Evolutionary conservation across 257 asterid genomes (phyloP).

Genomic region (Rehmannia glutinosa): DNA sequence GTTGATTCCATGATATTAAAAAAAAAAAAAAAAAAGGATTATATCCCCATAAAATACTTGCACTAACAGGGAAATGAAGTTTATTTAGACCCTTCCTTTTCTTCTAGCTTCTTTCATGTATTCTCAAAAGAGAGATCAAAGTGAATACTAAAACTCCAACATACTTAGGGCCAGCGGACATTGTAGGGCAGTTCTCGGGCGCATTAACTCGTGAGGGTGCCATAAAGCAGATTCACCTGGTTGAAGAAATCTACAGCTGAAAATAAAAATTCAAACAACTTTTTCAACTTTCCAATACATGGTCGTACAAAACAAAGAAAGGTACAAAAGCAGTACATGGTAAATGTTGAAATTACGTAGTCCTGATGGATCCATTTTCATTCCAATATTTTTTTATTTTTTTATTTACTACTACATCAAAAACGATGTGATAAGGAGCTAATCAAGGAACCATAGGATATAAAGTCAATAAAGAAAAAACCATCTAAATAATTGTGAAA

Average conservation of each 20-base stretch:
- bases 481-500: too few species aligned
- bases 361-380: too few species aligned
- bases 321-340: neutral
- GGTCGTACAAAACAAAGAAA: constrained; percentile 5
- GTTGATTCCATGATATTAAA: too few species aligned
- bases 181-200: constrained; percentile 88
- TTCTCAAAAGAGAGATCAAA: neutral
- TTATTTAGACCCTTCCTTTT: neutral
- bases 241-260: constrained; percentile 98
- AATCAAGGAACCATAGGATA: too few species aligned
- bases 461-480: too few species aligned
- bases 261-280: constrained; percentile 28
- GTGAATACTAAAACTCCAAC: constrained; percentile 22
- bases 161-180: constrained; percentile 97
- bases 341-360: neutral
- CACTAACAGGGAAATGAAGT: too few species aligned
- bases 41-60: too few species aligned
- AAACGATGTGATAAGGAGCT: too few species aligned
- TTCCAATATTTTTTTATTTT: too few species aligned
- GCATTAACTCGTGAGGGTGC: constrained; percentile 95
- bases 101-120: too few species aligned
- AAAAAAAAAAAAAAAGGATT: too few species aligned
- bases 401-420: too few species aligned
- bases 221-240: constrained; percentile 92
- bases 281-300: constrained; percentile 26